Evolutionary conservation across 805 yeast genomes (phyloP).

Genomic region (Zygosaccharomyces bisporus): DNA sequence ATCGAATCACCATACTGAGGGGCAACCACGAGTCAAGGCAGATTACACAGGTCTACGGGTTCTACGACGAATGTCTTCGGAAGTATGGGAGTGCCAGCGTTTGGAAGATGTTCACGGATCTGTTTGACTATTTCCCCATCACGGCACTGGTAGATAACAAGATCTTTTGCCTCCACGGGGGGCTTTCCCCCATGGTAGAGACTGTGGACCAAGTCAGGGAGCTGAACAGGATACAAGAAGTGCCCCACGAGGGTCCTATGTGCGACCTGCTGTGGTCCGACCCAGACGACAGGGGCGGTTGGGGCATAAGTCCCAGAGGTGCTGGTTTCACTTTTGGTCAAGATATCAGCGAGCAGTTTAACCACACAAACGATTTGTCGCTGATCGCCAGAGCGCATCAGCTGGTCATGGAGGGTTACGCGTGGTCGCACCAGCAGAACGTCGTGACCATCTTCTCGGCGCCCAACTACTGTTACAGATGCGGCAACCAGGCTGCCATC

Average conservation of each 20-base stretch:
- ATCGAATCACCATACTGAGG: slow-evolving; percentile 84
- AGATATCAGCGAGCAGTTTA: slow-evolving; percentile 89
- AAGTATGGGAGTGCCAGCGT: slow-evolving; percentile 90
- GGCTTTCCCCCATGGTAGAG: slow-evolving; percentile 91
- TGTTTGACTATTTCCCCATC: slow-evolving; percentile 89
- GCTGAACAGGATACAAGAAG: slow-evolving; percentile 88
- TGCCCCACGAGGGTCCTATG: slow-evolving; percentile 98
- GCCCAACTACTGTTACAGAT: slow-evolving; percentile 94
- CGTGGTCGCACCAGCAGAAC: slow-evolving; percentile 91
- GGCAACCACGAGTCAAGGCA: slow-evolving; percentile 96
- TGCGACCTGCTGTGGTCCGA: slow-evolving; percentile 96
- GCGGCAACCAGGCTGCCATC: slow-evolving; percentile 97
- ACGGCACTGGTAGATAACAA: slow-evolving; percentile 90
- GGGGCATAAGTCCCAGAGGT: slow-evolving; percentile 98
- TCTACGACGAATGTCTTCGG: slow-evolving; percentile 91
- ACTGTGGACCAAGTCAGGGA: slow-evolving; percentile 89
- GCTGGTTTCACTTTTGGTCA: slow-evolving; percentile 98
- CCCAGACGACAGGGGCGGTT: slow-evolving; percentile 96
- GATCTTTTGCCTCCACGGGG: slow-evolving; percentile 91
- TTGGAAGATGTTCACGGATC: slow-evolving; percentile 88
- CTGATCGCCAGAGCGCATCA: slow-evolving; percentile 94
- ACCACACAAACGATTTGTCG: slow-evolving; percentile 80
- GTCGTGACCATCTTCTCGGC: slow-evolving; percentile 94
- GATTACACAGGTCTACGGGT: slow-evolving; percentile 94
- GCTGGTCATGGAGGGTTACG: slow-evolving; percentile 95